Evolutionary conservation across 2,329 filamentous ascomycete genomes (phyloP).

Genomic region (Pseudocercospora fuligena): DNA sequence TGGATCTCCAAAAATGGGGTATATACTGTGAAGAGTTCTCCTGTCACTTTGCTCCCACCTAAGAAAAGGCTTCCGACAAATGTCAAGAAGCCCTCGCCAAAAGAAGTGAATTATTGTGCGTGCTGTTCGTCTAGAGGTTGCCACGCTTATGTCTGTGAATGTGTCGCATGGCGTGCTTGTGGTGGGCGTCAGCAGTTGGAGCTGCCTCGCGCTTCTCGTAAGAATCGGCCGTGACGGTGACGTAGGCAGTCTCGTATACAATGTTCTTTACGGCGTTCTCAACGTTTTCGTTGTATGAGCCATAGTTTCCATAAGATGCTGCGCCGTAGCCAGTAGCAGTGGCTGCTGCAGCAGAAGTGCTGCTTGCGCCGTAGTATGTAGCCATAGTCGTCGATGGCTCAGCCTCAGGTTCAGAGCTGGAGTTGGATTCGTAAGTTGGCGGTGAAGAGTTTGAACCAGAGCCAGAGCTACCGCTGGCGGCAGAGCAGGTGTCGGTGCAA

Average conservation of each 20-base stretch:
- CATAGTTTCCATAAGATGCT: background rate
- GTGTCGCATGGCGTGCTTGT: constrained; percentile 19
- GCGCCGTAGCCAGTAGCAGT: background rate
- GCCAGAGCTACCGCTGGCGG: constrained; percentile 12
- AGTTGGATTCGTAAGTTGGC: constrained; percentile 12
- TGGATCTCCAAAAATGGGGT: background rate
- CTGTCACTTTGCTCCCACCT: background rate
- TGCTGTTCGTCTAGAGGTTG: background rate
- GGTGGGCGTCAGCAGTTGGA: constrained; percentile 16
- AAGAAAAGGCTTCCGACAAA: background rate
- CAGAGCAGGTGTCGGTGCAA: constrained; percentile 24
- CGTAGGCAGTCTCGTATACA: constrained; percentile 21
- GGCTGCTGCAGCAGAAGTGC: background rate
- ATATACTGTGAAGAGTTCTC: background rate
- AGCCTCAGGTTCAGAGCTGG: constrained; percentile 8
- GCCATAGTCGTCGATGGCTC: constrained; percentile 12
- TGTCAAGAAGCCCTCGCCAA: background rate
- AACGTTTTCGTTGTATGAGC: background rate
- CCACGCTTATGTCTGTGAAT: constrained; percentile 17
- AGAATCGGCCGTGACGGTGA: constrained; percentile 21
- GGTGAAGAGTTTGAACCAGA: constrained; percentile 7
- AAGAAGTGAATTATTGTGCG: background rate
- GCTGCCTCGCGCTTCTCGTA: constrained; percentile 21
- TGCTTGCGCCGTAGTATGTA: constrained; percentile 8
- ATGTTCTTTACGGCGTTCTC: constrained; percentile 11